Evolutionary conservation across 257 asterid species (phyloP).

Genomic region (Salvia rosmarinus): DNA sequence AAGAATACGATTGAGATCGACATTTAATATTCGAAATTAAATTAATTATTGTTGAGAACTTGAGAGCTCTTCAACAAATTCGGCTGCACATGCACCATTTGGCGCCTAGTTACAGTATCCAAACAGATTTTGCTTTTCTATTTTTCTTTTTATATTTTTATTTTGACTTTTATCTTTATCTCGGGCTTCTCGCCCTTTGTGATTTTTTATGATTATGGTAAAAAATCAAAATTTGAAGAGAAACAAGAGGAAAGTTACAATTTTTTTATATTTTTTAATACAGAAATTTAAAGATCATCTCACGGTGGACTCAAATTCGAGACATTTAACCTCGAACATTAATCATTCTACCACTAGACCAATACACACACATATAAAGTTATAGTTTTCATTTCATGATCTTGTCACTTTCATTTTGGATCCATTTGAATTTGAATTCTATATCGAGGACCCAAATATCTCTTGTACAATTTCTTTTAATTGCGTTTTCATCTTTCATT

Average conservation of each 20-base stretch:
- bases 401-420: conserved; percentile 32
- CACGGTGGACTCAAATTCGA: too few relatives aligned
- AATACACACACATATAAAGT: too few relatives aligned
- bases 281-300: too few relatives aligned
- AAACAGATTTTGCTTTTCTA: conserved; percentile 28
- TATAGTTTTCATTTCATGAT: background rate
- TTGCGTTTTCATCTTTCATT: background rate
- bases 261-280: too few relatives aligned
- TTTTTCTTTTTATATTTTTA: background rate
- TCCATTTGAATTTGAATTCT: background rate
- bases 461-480: background rate
- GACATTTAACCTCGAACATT: too few relatives aligned
- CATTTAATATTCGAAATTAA: too few relatives aligned
- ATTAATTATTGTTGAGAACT: background rate
- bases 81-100: conserved; percentile 35
- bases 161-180: background rate
- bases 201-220: background rate
- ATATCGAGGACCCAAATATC: background rate
- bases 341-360: too few relatives aligned
- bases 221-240: conserved; percentile 18
- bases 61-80: background rate
- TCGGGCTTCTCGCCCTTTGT: background rate
- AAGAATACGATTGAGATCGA: too few relatives aligned
- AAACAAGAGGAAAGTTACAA: conserved; percentile 32
- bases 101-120: conserved; percentile 37